Evolutionary conservation across 148 eudicot species (phyloP).

Genomic region (Chenopodium formosanum): DNA sequence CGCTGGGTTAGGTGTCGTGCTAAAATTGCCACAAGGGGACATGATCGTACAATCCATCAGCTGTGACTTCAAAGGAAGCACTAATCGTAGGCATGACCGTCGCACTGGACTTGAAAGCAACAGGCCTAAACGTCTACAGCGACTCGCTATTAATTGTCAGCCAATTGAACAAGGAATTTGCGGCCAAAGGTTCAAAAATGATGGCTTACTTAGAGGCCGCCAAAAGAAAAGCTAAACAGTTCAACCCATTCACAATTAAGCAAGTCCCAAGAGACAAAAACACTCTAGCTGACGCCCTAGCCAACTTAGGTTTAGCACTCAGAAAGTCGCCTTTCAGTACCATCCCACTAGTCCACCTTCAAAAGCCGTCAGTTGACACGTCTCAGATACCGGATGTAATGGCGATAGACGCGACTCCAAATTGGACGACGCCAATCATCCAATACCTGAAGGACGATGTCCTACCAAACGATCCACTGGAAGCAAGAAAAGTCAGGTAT

Average conservation of each 20-base stretch:
- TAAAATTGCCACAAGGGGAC: too few species aligned
- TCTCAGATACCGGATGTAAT: too few species aligned
- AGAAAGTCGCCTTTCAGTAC: not conserved
- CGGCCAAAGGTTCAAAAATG: not conserved
- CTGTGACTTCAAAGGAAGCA: too few species aligned
- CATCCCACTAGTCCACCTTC: not conserved
- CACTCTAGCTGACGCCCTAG: not conserved
- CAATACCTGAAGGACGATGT: accelerated
- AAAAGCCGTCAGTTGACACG: too few species aligned
- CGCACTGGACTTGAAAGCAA: too few species aligned
- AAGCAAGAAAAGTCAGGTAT: not conserved
- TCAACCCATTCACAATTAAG: not conserved
- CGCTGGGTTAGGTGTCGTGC: too few species aligned
- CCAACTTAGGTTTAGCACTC: not conserved
- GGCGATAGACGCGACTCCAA: too few species aligned
- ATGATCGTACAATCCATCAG: too few species aligned
- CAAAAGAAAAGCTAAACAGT: not conserved
- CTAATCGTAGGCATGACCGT: too few species aligned
- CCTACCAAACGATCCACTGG: not conserved
- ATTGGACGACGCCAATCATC: not conserved
- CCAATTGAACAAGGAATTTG: not conserved
- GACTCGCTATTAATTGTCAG: not conserved
- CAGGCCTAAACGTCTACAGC: not conserved
- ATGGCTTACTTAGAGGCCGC: not conserved
- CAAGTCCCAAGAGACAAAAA: not conserved